phyloP scores from a whole-genome alignment of 1,284 basidiomycete species.

The Leccinum griseonigrum region DNA sequence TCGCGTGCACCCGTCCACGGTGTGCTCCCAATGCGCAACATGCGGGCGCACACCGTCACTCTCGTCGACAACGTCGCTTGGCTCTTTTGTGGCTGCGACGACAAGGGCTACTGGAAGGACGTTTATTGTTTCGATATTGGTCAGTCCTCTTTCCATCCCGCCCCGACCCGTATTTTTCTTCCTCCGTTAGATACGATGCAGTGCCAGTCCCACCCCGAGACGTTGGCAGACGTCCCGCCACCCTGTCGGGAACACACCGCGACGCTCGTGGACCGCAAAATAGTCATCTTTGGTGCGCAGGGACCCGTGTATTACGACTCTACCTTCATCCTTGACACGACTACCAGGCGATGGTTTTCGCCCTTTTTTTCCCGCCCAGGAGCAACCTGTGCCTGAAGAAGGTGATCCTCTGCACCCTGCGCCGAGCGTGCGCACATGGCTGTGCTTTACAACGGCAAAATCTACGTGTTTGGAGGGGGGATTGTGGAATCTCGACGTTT shows the following conservation, averaged over 20 bases:
- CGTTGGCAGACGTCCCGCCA: conserved; percentile 72
- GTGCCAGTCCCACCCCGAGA: conserved; percentile 80
- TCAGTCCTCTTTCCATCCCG: conserved; percentile 32
- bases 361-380: conserved; percentile 39
- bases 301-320: conserved; percentile 74
- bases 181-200: conserved; percentile 74
- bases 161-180: neutral
- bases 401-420: conserved; percentile 42
- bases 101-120: conserved; percentile 72
- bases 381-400: conserved; percentile 5
- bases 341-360: conserved; percentile 63
- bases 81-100: conserved; percentile 89
- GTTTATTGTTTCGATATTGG: conserved; percentile 87
- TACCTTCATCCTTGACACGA: conserved; percentile 82
- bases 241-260: conserved; percentile 88
- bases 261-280: conserved; percentile 77
- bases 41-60: conserved; percentile 84
- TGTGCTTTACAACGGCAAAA: conserved; percentile 68
- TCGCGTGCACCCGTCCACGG: conserved; percentile 74
- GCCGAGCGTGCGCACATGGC: conserved; percentile 87
- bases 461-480: conserved; percentile 91
- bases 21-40: conserved; percentile 63
- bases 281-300: conserved; percentile 85
- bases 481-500: conserved; percentile 85
- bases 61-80: conserved; percentile 81